Percentiles rank a stretch among this genome's conserved stretches.
phyloP scores from a whole-genome alignment of 2,329 filamentous ascomycete genomes.

The Paradendryphiella salina region DNA sequence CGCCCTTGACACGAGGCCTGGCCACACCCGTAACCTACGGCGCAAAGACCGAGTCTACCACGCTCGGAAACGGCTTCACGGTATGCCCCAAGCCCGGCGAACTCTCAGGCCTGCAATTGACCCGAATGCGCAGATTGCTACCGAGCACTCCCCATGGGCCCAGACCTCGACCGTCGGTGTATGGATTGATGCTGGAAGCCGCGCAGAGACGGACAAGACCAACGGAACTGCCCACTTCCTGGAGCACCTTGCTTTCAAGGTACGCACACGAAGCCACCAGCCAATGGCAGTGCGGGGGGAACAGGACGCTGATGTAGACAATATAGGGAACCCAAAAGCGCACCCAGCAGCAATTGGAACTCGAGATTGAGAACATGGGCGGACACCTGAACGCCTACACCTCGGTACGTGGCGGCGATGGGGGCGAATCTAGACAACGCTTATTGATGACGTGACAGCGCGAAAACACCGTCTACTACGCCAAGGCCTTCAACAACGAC shows the following conservation, averaged over 20 bases:
- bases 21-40: slow-evolving; percentile 76
- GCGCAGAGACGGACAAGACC: slow-evolving; percentile 96
- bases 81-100: slow-evolving; percentile 56
- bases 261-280: slow-evolving; percentile 49
- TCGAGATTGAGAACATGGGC: slow-evolving; percentile 99
- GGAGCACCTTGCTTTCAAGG: slow-evolving; percentile 99
- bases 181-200: slow-evolving; percentile 98
- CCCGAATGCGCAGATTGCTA: slow-evolving; percentile 72
- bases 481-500: slow-evolving; percentile 98
- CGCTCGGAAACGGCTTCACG: slow-evolving; percentile 95
- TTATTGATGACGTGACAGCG: slow-evolving; percentile 61
- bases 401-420: slow-evolving; percentile 66
- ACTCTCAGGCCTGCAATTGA: slow-evolving; percentile 38
- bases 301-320: slow-evolving; percentile 30
- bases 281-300: slow-evolving; percentile 8
- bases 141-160: slow-evolving; percentile 96
- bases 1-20: slow-evolving; percentile 80
- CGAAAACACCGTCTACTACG: slow-evolving; percentile 99
- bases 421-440: slow-evolving; percentile 9
- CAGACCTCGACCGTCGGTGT: slow-evolving; percentile 98
- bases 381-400: slow-evolving; percentile 99
- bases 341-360: slow-evolving; percentile 95
- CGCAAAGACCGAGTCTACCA: slow-evolving; percentile 92
- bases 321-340: slow-evolving; percentile 84
- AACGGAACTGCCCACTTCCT: slow-evolving; percentile 99